Evolutionary conservation across 371 early-diverging fungal species (phyloP).

Genomic region (Apophysomyces sp.): DNA sequence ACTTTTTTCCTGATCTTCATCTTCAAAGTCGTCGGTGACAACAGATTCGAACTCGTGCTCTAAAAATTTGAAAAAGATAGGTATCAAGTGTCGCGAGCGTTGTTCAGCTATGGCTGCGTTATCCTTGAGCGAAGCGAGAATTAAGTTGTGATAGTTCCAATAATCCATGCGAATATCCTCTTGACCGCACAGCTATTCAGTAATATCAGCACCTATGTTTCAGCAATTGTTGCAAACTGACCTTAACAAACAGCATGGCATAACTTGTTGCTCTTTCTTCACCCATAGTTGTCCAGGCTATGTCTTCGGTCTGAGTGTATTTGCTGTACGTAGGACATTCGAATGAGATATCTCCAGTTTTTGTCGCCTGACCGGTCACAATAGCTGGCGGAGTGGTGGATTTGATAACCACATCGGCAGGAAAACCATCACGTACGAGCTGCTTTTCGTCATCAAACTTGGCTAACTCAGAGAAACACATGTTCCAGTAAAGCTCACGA

Average conservation of each 20-base stretch:
- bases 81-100: slow-evolving; percentile 70
- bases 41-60: slow-evolving; percentile 56
- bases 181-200: slow-evolving; percentile 30
- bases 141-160: slow-evolving; percentile 71
- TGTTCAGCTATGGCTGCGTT: slow-evolving; percentile 70
- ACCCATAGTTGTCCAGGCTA: slow-evolving; percentile 39
- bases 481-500: slow-evolving; percentile 60
- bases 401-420: slow-evolving; percentile 24
- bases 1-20: slow-evolving; percentile 24
- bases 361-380: slow-evolving; percentile 33
- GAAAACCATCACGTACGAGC: slow-evolving; percentile 57
- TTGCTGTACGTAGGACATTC: slow-evolving; percentile 55
- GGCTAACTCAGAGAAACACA: slow-evolving; percentile 57
- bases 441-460: slow-evolving; percentile 59
- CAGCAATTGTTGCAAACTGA: slow-evolving; percentile 6
- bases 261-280: slow-evolving; percentile 32
- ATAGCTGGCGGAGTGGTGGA: slow-evolving; percentile 19
- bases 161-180: slow-evolving; percentile 65
- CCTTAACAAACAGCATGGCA: slow-evolving; percentile 47
- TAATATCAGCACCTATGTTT: neutral
- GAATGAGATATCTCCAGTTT: slow-evolving; percentile 55
- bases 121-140: slow-evolving; percentile 69
- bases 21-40: slow-evolving; percentile 33
- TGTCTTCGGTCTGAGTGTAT: slow-evolving; percentile 32
- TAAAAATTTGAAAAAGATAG: slow-evolving; percentile 72